Base-by-base conservation (phyloP, 169 alveolate species). In the Cryptosporidium muris region DNA sequence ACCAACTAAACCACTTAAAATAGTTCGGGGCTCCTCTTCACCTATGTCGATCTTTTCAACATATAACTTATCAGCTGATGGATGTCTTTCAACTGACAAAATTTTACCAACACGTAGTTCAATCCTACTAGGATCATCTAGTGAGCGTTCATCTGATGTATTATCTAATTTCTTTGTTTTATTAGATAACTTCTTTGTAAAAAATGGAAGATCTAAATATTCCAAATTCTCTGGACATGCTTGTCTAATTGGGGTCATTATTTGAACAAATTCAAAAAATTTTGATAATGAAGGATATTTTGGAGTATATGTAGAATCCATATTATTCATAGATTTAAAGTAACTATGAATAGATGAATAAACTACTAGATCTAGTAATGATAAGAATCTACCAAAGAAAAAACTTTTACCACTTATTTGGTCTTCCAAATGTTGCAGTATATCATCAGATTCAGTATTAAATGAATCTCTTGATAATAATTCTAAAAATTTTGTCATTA, bases 41-140 rank as follows among this genome's bases (percentile, higher is more conserved):
- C 98, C 98, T 37, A 95, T 62, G 81, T 95, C 96, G 51, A 95
- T 89, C 82, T 92, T 91, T 81, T 95, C 98, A 81, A 91, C 89
- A 88, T 89, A 95, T 47, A 95, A 90, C 66, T 93, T 92, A 60
- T 93, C 96, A n/a, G 96, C 95, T 64, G 91, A 89, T 0, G 95
- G 93, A 65, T 94, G 93, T 62, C 89, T 90, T 80, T 91, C 66
- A 3, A 93, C 91, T 52, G 92, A 89, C 16, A 92, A 88, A 52
- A 94, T 89, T 67, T 89, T 90, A 53, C 97, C 97, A 42, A 94
- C 95, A 56, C 92, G 65, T 48, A 94, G 89, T 54, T 92, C 95
- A 25, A 90, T 56, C 80, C 90, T 66, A 8, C 91, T 62, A 25
- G 85, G 85, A 36, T 74, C 85, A 34, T 60, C 85, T 16, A 74